Evolutionary conservation across 768 basidiomycete genomes (phyloP).

Genomic region (Mrakia blollopis): DNA sequence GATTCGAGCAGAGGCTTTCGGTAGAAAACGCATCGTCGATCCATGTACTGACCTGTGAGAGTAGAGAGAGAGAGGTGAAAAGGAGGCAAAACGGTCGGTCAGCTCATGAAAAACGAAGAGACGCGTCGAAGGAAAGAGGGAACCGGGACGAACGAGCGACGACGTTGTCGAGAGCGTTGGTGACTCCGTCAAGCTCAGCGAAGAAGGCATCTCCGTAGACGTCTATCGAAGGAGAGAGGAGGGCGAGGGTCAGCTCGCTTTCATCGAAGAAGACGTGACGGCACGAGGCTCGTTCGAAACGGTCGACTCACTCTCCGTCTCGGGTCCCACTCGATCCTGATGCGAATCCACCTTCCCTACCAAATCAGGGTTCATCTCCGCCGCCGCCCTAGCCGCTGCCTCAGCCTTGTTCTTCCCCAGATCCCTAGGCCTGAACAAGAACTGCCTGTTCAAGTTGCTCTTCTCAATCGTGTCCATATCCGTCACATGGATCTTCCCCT

Average conservation of each 20-base stretch:
- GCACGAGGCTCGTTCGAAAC: neutral
- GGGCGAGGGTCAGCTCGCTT: neutral
- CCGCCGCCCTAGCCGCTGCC: conserved; percentile 81
- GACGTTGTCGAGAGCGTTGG: conserved; percentile 95
- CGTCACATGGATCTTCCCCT: conserved; percentile 83
- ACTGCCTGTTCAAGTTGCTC: conserved; percentile 95
- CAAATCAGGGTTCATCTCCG: conserved; percentile 92
- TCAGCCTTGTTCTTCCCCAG: conserved; percentile 96
- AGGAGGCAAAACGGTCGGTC: conserved; percentile 17
- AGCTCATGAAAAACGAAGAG: neutral
- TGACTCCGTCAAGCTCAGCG: conserved; percentile 79
- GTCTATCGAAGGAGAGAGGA: conserved; percentile 50
- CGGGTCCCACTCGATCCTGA: conserved; percentile 88
- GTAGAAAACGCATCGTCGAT: conserved; percentile 94
- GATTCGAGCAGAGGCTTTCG: conserved; percentile 93
- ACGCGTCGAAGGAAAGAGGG: neutral
- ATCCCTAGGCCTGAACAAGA: conserved; percentile 94
- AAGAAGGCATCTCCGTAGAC: conserved; percentile 88
- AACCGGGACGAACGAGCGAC: conserved; percentile 69
- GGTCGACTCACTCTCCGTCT: conserved; percentile 73
- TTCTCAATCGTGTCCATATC: conserved; percentile 99
- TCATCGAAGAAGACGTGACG: neutral
- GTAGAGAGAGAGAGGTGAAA: conserved; percentile 20
- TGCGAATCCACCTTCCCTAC: conserved; percentile 76
- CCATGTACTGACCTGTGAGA: conserved; percentile 83